These are phyloP conservation scores for Dendrothele bispora DNA, from an alignment of 768 basidiomycete species.

Conservation along the genomic window DNA sequence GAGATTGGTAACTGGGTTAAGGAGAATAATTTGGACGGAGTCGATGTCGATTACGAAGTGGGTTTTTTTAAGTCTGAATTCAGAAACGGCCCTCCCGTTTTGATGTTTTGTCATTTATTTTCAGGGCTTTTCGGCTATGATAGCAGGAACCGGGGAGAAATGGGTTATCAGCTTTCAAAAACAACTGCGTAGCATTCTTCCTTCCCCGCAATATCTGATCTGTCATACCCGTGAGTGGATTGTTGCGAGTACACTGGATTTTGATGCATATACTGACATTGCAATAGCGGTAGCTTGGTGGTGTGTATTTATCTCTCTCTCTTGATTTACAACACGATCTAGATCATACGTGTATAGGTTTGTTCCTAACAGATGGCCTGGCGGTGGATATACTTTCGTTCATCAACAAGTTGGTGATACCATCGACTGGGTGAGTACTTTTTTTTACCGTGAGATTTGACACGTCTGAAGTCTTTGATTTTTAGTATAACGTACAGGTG, in stretches of 20 bases:
- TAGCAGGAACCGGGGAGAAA: no score
- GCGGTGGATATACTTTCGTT: no score
- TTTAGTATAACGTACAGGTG: background rate
- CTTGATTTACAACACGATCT: background rate
- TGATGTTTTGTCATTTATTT: background rate
- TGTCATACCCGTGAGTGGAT: background rate
- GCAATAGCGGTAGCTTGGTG: background rate
- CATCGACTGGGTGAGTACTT: background rate
- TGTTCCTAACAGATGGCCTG: no score
- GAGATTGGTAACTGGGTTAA: background rate
- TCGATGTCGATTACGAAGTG: background rate
- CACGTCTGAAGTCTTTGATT: background rate
- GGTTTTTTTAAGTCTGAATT: background rate
- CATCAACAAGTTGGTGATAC: background rate
- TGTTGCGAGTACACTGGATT: background rate
- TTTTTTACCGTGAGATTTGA: background rate
- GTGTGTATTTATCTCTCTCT: background rate
- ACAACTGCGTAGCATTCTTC: no score
- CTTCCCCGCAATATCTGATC: background rate
- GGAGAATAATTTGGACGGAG: background rate
- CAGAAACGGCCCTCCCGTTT: background rate
- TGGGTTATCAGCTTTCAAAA: no score
- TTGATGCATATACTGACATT: background rate
- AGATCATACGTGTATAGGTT: background rate
- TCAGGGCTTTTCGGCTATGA: background rate